These are phyloP conservation scores for Trichoderma sp. DNA, from an alignment of 2,329 filamentous ascomycete species.

Conservation along the genomic window DNA sequence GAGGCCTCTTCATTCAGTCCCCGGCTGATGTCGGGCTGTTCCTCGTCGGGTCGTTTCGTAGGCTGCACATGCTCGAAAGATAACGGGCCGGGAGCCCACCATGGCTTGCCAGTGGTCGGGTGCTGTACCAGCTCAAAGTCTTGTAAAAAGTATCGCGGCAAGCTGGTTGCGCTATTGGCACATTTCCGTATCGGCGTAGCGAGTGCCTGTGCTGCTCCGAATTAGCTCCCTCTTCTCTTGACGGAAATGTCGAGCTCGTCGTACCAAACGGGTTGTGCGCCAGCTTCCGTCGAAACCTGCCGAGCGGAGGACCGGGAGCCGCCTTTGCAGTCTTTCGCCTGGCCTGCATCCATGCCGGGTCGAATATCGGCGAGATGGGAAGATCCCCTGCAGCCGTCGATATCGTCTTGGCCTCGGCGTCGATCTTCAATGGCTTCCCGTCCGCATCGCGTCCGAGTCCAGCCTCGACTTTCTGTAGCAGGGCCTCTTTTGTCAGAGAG, in stretches of 20 bases:
- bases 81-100: slow-evolving; percentile 57
- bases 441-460: slow-evolving; percentile 39
- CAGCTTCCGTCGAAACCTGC: slow-evolving; percentile 60
- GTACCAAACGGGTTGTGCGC: slow-evolving; percentile 66
- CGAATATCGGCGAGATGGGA: slow-evolving; percentile 58
- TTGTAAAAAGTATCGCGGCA: slow-evolving; percentile 67
- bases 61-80: slow-evolving; percentile 37
- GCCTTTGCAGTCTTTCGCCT: slow-evolving; percentile 48
- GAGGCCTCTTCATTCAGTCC: neutral
- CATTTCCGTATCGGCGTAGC: slow-evolving; percentile 63
- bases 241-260: slow-evolving; percentile 22
- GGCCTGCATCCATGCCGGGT: slow-evolving; percentile 52
- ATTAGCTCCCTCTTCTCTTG: slow-evolving; percentile 26
- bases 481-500: slow-evolving; percentile 37
- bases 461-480: slow-evolving; percentile 39
- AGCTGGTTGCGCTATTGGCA: slow-evolving; percentile 46
- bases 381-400: slow-evolving; percentile 50
- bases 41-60: slow-evolving; percentile 24
- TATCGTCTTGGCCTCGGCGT: slow-evolving; percentile 48
- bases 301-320: slow-evolving; percentile 38
- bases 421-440: slow-evolving; percentile 40
- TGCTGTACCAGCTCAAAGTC: slow-evolving; percentile 60
- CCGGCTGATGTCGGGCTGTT: neutral
- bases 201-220: slow-evolving; percentile 61
- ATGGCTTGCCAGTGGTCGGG: slow-evolving; percentile 55